Evolutionary conservation across 306 rosid species (phyloP), one percentile per base, ranked within the genome.

Genomic region (Corylus avellana): DNA sequence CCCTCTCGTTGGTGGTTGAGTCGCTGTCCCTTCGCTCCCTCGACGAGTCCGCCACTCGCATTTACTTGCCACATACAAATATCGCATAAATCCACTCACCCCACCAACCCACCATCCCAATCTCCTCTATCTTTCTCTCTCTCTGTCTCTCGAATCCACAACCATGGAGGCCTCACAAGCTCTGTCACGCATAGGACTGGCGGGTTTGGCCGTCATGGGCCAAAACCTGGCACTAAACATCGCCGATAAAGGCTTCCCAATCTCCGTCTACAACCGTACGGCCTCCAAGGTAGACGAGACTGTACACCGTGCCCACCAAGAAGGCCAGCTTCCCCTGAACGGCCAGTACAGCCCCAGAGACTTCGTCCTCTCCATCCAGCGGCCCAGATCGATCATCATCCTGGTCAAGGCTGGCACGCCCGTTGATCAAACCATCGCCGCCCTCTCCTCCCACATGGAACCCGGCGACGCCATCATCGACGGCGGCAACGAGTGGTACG

Each of bases 171-270:
- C 95, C 46, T 82, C 91, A 1, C 4, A 85, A 3, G 89, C 93
- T 54, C 83, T 92, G 3, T 92, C 98, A 1, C 98, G 97, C 83
- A 90, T 94, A 66, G 98, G 98, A 69, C 87, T 94, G 0, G 95
- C 98, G 0, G 97, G 98, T 35, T 89, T 94, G 9, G 98, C 98
- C 63, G 98, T 94, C 0, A 94, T 94, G 98, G 98, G 98, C 85
- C 98, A 94, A 76, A 94, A 94, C 86, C 90, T 94, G 8, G 97
- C 98, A 70, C 97, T 94, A 39, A 94, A 94, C 89, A 88, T 92
- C 78, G 98, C 97, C 48, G 98, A 94, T 4, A 94, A 94, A 74
- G 98, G 98, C 47, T 92, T 92, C 85, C 97, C 98, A 0, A 92
- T 94, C 90, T 94, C 98, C 77, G 97, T 94, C 76, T 94, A 94